phyloP scores from a whole-genome alignment of 2,329 filamentous ascomycete genomes.

The Cordyceps cicadae region DNA sequence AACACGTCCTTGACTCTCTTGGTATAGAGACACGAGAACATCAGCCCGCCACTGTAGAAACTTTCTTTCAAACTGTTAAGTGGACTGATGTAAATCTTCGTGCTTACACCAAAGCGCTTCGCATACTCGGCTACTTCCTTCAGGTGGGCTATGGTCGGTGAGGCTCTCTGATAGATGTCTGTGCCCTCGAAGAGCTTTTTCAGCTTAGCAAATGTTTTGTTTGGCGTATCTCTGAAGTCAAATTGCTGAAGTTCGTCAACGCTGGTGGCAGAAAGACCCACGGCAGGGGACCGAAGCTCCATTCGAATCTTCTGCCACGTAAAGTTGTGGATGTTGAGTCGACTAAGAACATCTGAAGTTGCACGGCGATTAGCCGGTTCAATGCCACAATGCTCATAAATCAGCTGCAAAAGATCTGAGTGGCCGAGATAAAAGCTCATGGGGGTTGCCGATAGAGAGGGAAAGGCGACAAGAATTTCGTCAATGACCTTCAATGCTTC shows the following conservation, averaged over 20 bases:
- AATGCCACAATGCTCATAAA: slow-evolving; percentile 87
- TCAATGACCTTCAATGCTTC: slow-evolving; percentile 92
- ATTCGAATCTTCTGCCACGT: slow-evolving; percentile 77
- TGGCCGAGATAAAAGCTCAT: slow-evolving; percentile 93
- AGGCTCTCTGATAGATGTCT: slow-evolving; percentile 64
- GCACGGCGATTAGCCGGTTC: slow-evolving; percentile 57
- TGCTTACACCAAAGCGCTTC: slow-evolving; percentile 64
- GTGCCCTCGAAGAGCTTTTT: slow-evolving; percentile 54
- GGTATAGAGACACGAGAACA: slow-evolving; percentile 89
- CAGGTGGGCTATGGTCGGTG: slow-evolving; percentile 70
- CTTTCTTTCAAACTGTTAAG: slow-evolving; percentile 84
- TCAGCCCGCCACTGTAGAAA: slow-evolving; percentile 76
- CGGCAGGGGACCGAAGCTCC: slow-evolving; percentile 70
- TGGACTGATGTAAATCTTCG: slow-evolving; percentile 76
- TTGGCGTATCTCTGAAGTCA: slow-evolving; percentile 66
- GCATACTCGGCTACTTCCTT: slow-evolving; percentile 70
- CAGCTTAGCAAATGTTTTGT: slow-evolving; percentile 49
- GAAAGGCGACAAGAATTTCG: slow-evolving; percentile 76
- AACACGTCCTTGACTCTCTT: slow-evolving; percentile 77
- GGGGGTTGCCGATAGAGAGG: slow-evolving; percentile 57
- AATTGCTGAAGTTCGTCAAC: slow-evolving; percentile 85
- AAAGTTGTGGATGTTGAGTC: slow-evolving; percentile 71
- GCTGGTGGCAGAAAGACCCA: slow-evolving; percentile 80
- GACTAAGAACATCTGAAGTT: slow-evolving; percentile 78
- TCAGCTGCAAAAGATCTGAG: slow-evolving; percentile 71